Evolutionary conservation across 768 basidiomycete genomes (phyloP).

Genomic region (Grammothele lineata): DNA sequence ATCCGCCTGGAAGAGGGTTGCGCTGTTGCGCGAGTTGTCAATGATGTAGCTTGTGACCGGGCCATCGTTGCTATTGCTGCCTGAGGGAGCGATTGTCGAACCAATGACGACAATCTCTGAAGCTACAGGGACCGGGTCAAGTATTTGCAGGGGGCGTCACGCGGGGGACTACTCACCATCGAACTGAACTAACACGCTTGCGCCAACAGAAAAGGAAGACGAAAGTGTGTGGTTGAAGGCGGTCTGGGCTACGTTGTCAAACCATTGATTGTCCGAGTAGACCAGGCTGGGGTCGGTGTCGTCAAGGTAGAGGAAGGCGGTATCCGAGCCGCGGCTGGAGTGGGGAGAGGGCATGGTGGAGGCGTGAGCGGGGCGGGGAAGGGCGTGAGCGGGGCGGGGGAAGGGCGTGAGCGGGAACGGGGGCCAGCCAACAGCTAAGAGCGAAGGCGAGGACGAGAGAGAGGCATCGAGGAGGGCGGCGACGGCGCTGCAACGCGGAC

Average conservation of each 20-base stretch:
- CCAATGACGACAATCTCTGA: conserved; percentile 18
- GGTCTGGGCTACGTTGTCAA: background rate
- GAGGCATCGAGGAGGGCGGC: too few relatives aligned
- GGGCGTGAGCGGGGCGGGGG: background rate
- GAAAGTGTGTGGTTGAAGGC: conserved; percentile 10
- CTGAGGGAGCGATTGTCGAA: conserved; percentile 4
- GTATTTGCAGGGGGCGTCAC: background rate
- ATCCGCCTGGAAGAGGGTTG: conserved; percentile 9
- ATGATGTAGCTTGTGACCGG: conserved; percentile 10
- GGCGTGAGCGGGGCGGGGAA: background rate
- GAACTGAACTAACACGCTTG: conserved; percentile 5
- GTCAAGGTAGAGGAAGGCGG: conserved; percentile 7
- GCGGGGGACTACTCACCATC: background rate
- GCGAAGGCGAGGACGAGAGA: too few relatives aligned
- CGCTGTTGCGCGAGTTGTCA: conserved; percentile 12
- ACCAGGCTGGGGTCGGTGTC: conserved; percentile 6
- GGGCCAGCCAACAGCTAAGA: too few relatives aligned
- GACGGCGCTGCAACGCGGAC: too few relatives aligned
- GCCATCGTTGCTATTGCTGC: background rate
- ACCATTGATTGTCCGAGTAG: conserved; percentile 9
- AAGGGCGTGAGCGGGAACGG: background rate
- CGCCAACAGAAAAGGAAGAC: background rate
- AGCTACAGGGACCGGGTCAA: conserved; percentile 1
- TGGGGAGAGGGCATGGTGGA: conserved; percentile 5
- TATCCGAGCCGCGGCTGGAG: too few relatives aligned